Conservation (phyloP, 2,329 filamentous ascomycete species). For the Colletotrichum tropicale region DNA sequence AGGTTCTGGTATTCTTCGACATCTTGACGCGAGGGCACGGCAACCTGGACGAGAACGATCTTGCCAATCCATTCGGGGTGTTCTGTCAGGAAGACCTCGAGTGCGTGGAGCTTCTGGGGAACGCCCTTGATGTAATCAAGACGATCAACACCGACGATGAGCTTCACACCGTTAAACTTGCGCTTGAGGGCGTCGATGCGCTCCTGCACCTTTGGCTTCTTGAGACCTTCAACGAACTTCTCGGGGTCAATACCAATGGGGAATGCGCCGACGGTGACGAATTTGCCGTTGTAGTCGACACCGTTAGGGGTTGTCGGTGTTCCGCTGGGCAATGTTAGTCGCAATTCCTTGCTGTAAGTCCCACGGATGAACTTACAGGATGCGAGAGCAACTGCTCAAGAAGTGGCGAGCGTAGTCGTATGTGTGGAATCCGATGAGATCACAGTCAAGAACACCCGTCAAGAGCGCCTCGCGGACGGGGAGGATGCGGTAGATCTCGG, state of each 20-base stretch:
- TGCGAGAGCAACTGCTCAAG: conserved; percentile 93
- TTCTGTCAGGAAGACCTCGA: conserved; percentile 95
- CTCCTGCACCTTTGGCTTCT: conserved; percentile 85
- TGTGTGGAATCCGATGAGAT: conserved; percentile 96
- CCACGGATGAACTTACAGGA: conserved; percentile 62
- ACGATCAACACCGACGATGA: conserved; percentile 95
- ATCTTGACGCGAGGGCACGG: conserved; percentile 91
- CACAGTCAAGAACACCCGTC: conserved; percentile 87
- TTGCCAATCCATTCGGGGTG: conserved; percentile 98
- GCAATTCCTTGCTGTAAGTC: background rate
- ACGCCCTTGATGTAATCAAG: conserved; percentile 99
- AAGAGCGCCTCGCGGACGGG: conserved; percentile 91
- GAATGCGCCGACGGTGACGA: conserved; percentile 92
- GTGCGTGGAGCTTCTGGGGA: conserved; percentile 93
- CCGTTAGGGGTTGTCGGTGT: conserved; percentile 88
- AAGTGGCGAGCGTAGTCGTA: conserved; percentile 99
- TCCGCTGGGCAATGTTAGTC: conserved; percentile 41
- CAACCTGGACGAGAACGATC: conserved; percentile 94
- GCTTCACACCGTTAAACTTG: conserved; percentile 94
- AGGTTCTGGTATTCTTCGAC: conserved; percentile 98
- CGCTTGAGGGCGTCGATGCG: conserved; percentile 83
- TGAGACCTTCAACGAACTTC: conserved; percentile 88
- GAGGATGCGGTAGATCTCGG: conserved; percentile 94
- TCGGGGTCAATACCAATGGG: conserved; percentile 98
- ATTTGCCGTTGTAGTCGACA: conserved; percentile 86